Conservation (phyloP, 2,329 filamentous ascomycete genomes). For the Arthrobotrys sphaeroides region DNA sequence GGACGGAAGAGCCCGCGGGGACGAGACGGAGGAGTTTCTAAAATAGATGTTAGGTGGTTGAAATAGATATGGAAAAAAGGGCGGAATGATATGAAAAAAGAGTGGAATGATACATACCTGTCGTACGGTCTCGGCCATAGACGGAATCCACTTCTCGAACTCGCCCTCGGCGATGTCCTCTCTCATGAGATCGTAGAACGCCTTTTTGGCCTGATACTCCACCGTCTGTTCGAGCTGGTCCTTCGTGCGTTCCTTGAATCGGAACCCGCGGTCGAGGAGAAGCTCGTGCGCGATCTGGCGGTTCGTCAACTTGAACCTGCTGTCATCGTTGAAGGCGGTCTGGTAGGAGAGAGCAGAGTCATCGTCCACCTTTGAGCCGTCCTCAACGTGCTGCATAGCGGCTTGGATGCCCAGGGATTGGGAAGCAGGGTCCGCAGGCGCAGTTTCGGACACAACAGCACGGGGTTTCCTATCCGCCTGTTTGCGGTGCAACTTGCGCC, state of each 20-base stretch:
- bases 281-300: conserved; percentile 80
- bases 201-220: conserved; percentile 69
- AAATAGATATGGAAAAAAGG: neutral
- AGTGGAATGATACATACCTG: conserved; percentile 35
- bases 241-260: conserved; percentile 69
- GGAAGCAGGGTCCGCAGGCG: conserved; percentile 61
- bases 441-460: conserved; percentile 65
- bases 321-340: conserved; percentile 36
- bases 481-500: conserved; percentile 67
- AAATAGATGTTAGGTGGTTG: neutral
- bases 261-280: conserved; percentile 80
- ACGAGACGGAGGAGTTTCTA: conserved; percentile 76
- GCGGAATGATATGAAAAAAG: neutral
- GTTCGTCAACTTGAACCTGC: conserved; percentile 63
- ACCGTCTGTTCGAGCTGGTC: conserved; percentile 68
- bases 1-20: conserved; percentile 75
- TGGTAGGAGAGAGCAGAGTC: conserved; percentile 52
- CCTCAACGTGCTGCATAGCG: conserved; percentile 61
- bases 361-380: conserved; percentile 55
- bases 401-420: conserved; percentile 62
- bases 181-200: conserved; percentile 70
- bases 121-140: conserved; percentile 56
- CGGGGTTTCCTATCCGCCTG: conserved; percentile 77
- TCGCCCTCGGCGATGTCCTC: conserved; percentile 70
- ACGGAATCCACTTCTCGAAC: conserved; percentile 57